A percentile compares a stretch with the other conserved stretches of the same genome.
phyloP scores from a whole-genome alignment of 345 rosid genomes.

The Cardamine chenopodiifolia region DNA sequence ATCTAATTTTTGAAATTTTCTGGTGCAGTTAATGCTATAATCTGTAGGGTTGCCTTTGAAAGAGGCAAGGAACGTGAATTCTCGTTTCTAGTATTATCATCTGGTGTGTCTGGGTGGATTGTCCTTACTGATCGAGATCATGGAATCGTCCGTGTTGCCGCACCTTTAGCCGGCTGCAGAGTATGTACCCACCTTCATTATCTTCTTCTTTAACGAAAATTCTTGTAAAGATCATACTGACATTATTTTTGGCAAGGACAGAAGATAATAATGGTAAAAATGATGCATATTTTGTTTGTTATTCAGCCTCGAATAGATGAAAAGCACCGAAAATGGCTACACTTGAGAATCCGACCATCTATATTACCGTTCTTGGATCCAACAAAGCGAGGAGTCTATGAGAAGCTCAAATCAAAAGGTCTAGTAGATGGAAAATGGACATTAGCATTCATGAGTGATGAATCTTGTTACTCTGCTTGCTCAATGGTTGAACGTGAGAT shows the following conservation, averaged over 20 bases:
- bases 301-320: constrained; percentile 84
- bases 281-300: constrained; percentile 10
- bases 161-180: constrained; percentile 82
- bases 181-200: constrained; percentile 20
- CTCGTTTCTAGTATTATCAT: constrained; percentile 65
- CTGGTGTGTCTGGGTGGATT: constrained; percentile 84
- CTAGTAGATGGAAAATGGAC: constrained; percentile 97
- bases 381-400: constrained; percentile 47
- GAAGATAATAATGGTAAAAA: too few species aligned
- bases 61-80: constrained; percentile 89
- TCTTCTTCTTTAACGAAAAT: not conserved
- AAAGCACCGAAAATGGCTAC: constrained; percentile 84
- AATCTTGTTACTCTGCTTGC: constrained; percentile 69
- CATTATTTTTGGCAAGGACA: too few species aligned
- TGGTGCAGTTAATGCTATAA: constrained; percentile 83
- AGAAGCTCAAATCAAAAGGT: constrained; percentile 59
- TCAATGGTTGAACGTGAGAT: constrained; percentile 71
- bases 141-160: constrained; percentile 75
- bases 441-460: constrained; percentile 81
- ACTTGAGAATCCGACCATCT: constrained; percentile 85
- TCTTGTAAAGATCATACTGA: constrained; percentile 2
- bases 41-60: constrained; percentile 93
- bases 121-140: constrained; percentile 68
- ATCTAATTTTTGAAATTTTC: constrained; percentile 1
- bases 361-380: constrained; percentile 65